Evolutionary conservation across 352 stramenopile species (phyloP).

Genomic region (Phytophthora parvispora): DNA sequence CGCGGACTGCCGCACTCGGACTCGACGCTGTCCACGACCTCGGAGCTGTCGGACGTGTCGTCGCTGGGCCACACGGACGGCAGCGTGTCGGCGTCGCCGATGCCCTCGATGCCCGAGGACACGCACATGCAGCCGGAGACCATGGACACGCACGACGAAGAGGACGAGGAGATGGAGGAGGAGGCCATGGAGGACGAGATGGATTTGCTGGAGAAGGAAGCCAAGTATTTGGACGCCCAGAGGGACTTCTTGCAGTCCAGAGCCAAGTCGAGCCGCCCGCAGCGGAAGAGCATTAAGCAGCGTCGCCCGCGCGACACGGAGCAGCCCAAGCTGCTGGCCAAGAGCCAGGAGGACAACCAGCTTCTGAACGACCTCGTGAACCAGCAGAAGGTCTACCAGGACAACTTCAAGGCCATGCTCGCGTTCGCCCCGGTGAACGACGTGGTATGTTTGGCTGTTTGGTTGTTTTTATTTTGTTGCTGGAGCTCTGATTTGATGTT

Average conservation of each 20-base stretch:
- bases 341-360: constrained; percentile 60
- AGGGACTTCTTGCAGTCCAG: constrained; percentile 71
- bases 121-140: constrained; percentile 3
- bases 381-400: constrained; percentile 77
- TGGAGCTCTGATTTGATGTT: not conserved
- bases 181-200: constrained; percentile 53
- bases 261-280: constrained; percentile 49
- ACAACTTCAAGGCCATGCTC: constrained; percentile 87
- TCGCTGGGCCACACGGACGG: constrained; percentile 27
- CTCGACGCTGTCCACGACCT: constrained; percentile 29
- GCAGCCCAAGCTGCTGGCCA: constrained; percentile 47
- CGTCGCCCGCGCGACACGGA: constrained; percentile 46
- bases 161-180: constrained; percentile 46
- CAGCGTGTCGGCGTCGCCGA: constrained; percentile 32
- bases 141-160: constrained; percentile 24
- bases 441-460: constrained; percentile 42
- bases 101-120: constrained; percentile 48
- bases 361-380: constrained; percentile 66
- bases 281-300: constrained; percentile 64
- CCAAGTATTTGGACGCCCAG: constrained; percentile 77
- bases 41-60: constrained; percentile 16
- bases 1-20: constrained; percentile 25
- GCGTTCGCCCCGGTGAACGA: constrained; percentile 81
- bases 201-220: constrained; percentile 74
- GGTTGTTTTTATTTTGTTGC: not conserved